Evolutionary conservation across 2,329 filamentous ascomycete species (phyloP).

Genomic region (Scytalidium lignicola): DNA sequence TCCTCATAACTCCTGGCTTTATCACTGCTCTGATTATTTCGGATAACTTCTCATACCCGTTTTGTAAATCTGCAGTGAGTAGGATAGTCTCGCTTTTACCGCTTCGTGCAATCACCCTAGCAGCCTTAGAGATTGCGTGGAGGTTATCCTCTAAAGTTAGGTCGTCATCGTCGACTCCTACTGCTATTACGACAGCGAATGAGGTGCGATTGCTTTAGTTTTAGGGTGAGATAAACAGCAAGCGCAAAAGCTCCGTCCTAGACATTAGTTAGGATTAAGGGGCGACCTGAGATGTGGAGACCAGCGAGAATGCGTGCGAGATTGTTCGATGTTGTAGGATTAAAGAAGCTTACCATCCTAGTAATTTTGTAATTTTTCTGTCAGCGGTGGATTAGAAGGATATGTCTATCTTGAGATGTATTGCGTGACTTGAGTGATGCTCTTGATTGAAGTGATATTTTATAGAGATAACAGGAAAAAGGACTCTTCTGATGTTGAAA

Average conservation of each 20-base stretch:
- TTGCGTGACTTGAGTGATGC: no score
- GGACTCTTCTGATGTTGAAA: no score
- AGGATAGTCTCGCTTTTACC: constrained; percentile 38
- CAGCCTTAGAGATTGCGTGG: constrained; percentile 38
- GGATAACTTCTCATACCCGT: constrained; percentile 47
- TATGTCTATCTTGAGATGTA: no score
- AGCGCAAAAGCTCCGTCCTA: constrained; percentile 47
- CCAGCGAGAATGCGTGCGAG: constrained; percentile 29
- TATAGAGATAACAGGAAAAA: no score
- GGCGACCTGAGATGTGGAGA: constrained; percentile 46
- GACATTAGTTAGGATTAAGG: constrained; percentile 50
- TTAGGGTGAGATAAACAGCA: constrained; percentile 39
- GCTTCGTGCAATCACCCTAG: constrained; percentile 29
- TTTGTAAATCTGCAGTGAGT: constrained; percentile 54
- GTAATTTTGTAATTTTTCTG: no score
- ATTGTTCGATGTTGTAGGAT: neutral
- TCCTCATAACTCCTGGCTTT: constrained; percentile 47
- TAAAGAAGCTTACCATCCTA: no score
- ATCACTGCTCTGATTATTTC: constrained; percentile 41
- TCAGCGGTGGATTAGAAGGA: no score
- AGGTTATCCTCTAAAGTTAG: constrained; percentile 49
- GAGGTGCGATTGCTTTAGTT: constrained; percentile 25
- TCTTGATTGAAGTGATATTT: no score
- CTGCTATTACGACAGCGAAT: constrained; percentile 43
- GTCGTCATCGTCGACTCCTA: constrained; percentile 41